Conservation (phyloP, 805 yeast genomes). For the Hagleromyces aurorensis region DNA sequence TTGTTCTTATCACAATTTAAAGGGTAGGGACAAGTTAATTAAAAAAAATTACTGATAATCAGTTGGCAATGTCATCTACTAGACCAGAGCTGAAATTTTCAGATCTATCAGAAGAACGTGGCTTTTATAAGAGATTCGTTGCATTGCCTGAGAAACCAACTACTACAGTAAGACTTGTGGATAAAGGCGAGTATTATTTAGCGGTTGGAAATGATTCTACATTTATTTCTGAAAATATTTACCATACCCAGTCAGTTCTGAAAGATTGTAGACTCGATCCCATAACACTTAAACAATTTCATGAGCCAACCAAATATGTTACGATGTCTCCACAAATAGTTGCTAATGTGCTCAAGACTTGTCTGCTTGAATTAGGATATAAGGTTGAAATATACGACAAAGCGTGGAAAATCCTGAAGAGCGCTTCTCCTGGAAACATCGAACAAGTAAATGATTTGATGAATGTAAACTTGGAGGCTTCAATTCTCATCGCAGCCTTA, state of each 20-base stretch:
- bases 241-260: conserved; percentile 74
- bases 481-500: conserved; percentile 45
- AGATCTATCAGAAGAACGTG: conserved; percentile 43
- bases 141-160: conserved; percentile 42
- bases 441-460: conserved; percentile 69
- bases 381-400: conserved; percentile 76
- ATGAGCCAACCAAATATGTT: conserved; percentile 39
- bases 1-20: too few relatives aligned
- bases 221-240: conserved; percentile 74
- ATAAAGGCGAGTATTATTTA: conserved; percentile 74
- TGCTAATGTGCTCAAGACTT: conserved; percentile 51
- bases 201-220: conserved; percentile 70
- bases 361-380: conserved; percentile 61
- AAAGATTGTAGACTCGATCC: conserved; percentile 39
- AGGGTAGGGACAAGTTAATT: too few relatives aligned
- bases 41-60: background rate
- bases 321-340: conserved; percentile 75
- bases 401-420: conserved; percentile 46
- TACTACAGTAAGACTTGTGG: conserved; percentile 62
- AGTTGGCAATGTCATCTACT: conserved; percentile 26
- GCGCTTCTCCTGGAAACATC: conserved; percentile 88
- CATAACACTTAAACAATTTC: conserved; percentile 33
- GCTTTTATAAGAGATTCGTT: conserved; percentile 41
- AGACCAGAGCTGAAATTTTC: conserved; percentile 53
- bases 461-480: conserved; percentile 37